Evolutionary conservation across 2,329 filamentous ascomycete genomes (phyloP), one percentile per base, ranked within the genome.

Genomic region (Fusarium sp.): DNA sequence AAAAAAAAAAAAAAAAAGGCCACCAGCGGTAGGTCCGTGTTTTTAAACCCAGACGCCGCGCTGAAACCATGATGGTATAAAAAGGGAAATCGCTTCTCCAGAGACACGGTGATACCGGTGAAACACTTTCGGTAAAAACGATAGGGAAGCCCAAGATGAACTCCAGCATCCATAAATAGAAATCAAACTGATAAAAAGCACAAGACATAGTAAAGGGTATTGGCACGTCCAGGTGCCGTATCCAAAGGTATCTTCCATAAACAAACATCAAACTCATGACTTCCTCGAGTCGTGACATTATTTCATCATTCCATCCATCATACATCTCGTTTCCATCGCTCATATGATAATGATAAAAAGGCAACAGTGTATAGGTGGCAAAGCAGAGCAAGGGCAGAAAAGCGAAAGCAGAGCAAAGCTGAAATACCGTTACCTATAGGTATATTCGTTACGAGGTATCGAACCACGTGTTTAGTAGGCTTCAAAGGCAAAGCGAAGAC

Each of bases 401-500:
- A 63, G 45, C 59, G 47, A 75, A 60, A 62, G 65, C 60, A 66
- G 45, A 66, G 61, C 59, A 67, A 60, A 74, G 66, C 35, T 70
- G 50, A 66, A 36, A 73, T 68, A 63, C 31, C 62, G 27, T 35
- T 62, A 71, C 64, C 62, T 62, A 50, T 54, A 11, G 18, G 18
- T 54, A 33, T 52, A 38, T 56, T 70, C 45, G 65, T 74, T 66
- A 71, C 20, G 33, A 71, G 67, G 69, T 58, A 35, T 38, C 25
- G 4, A 8, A 35, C 40, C 56, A 59, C 59, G 38, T 22, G 42
- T 31, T 57, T 70, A 80, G 54, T 74, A 78, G n/a, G 73, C 64
- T 60, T 82, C 80, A 38, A 84, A 77, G 20, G 80, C 71, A 64
- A 84, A 78, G 35, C 81, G 81, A 56, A 83, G 69, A 7, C 80